Evolutionary conservation across 108 stramenopile species (phyloP), one percentile per base, ranked within the genome.

Genomic region (Cylindrotheca closterium): DNA sequence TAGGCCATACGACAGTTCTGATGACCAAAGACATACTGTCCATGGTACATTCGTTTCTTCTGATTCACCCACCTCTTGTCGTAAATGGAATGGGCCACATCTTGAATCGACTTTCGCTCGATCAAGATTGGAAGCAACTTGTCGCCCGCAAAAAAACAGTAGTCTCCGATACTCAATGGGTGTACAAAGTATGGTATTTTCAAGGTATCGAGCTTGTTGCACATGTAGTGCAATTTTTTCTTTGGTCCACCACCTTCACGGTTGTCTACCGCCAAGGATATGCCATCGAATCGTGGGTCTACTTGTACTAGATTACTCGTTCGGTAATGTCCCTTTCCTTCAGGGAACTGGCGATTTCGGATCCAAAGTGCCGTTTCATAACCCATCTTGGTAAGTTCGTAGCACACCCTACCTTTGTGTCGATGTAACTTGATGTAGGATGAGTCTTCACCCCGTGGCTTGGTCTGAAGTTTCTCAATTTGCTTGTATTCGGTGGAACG

Each of bases 51-150:
- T 17, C 63, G 60, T 7, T 73, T 42, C 58, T 88, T 79, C 65
- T 88, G 87, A 19, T 55, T 77, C 37, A 65, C 74, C 87, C 87
- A 88, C 18, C 87, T 65, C 22, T 84, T 84, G 69, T 88, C 87
- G 21, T 26, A 31, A 3, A 88, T 78, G 25, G 63, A 67, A 17
- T 63, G 55, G 4, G 87, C 87, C 25, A 85, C 70, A 59, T 88
- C 87, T 52, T 84, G 81, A 23, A 84, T 71, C 34, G 78, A 69
- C 56, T 88, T 88, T 33, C 87, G 67, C 66, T 88, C 87, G 26
- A 88, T 78, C 17, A 88, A 50, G 30, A 88, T 68, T 15, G 87
- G 87, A 42, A 71, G 71, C 10, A 88, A 56, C 56, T 76, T 79
- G 27, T 76, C 74, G 0, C 55, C 67, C 5, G 37, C 47, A 22